These are phyloP conservation scores for Entrophospora sp. DNA, from an alignment of 192 early-diverging fungal species.

Conservation along the genomic window DNA sequence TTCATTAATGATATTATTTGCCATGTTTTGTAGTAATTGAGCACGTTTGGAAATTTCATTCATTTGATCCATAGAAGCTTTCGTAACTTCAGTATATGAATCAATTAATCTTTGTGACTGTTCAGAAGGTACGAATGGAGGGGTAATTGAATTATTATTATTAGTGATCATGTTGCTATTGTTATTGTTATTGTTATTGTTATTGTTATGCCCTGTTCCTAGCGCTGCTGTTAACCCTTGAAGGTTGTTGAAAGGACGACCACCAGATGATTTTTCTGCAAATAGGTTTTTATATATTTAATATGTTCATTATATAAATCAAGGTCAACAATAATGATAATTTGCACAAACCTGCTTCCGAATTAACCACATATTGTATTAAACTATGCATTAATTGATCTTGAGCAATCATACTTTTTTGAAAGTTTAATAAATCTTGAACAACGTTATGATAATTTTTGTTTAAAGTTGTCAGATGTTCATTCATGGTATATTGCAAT, in stretches of 20 bases:
- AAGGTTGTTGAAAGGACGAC: too few relatives aligned
- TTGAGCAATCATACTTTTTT: constrained; percentile 37
- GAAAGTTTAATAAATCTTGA: constrained; percentile 33
- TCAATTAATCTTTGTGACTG: constrained; percentile 26
- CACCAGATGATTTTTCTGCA: constrained; percentile 6
- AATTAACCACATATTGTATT: constrained; percentile 28
- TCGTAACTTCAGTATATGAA: constrained; percentile 24
- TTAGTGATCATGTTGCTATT: not conserved
- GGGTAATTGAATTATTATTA: not conserved
- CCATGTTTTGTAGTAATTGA: not conserved
- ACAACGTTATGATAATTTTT: constrained; percentile 24
- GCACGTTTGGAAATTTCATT: constrained; percentile 19
- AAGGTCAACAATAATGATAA: not conserved
- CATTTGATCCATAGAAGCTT: constrained; percentile 23
- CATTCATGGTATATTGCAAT: constrained; percentile 33
- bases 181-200: too few relatives aligned
- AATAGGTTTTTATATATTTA: not conserved
- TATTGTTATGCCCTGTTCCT: too few relatives aligned
- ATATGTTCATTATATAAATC: not conserved
- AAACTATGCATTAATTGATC: constrained; percentile 40
- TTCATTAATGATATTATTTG: not conserved
- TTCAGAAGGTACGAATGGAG: constrained; percentile 22
- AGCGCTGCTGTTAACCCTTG: too few relatives aligned
- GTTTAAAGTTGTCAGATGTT: constrained; percentile 22
- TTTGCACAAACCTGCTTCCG: constrained; percentile 26